A percentile compares a stretch with the other conserved stretches of the same genome.
Conservation (phyloP, 257 asterid genomes). For the Cinchona pubescens region DNA sequence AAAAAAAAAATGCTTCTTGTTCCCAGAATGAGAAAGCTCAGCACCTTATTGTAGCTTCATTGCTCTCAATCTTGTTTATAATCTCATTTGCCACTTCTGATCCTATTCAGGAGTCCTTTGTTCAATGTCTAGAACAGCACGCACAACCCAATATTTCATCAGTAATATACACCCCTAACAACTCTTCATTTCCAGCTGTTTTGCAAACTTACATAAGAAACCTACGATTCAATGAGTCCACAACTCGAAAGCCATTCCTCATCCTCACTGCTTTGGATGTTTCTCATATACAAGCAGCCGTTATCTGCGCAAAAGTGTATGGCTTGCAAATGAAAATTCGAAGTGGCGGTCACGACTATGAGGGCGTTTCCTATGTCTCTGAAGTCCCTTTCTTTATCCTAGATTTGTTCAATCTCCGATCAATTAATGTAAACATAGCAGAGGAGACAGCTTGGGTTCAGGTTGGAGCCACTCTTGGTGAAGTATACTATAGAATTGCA, state of each 20-base stretch:
- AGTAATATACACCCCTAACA: too few species aligned
- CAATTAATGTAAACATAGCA: constrained; percentile 20
- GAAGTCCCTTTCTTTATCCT: constrained; percentile 29
- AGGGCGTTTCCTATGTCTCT: constrained; percentile 40
- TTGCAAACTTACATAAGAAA: too few species aligned
- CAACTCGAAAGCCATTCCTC: constrained; percentile 19
- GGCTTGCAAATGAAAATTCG: constrained; percentile 34
- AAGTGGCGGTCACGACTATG: constrained; percentile 50
- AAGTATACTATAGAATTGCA: constrained; percentile 31
- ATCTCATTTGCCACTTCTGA: too few species aligned
- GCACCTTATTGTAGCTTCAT: too few species aligned
- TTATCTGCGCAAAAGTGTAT: constrained; percentile 29
- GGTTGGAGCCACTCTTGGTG: constrained; percentile 40
- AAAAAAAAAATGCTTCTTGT: too few species aligned
- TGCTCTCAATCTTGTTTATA: too few species aligned
- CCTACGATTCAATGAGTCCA: too few species aligned
- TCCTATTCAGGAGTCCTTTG: too few species aligned
- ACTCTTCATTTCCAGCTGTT: too few species aligned
- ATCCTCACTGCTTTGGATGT: constrained; percentile 35
- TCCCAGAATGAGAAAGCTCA: too few species aligned
- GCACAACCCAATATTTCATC: too few species aligned
- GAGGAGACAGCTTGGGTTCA: constrained; percentile 45
- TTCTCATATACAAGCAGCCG: constrained; percentile 30
- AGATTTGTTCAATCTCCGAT: constrained; percentile 34
- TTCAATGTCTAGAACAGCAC: too few species aligned